phyloP scores from a whole-genome alignment of 129 eudicot species.

The Logfia minima region DNA sequence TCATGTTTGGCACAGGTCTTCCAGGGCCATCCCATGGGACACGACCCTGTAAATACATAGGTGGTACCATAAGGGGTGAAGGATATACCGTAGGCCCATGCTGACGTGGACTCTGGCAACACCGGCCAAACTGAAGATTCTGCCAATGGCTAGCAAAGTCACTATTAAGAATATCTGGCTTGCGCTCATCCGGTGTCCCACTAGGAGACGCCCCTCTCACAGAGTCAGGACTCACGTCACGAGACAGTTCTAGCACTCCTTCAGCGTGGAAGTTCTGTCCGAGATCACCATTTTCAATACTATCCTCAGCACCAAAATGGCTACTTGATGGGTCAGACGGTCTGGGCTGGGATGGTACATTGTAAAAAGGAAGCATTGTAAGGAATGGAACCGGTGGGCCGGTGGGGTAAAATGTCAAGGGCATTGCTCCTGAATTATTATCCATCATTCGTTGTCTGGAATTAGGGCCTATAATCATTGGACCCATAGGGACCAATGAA shows the following conservation, averaged over 20 bases:
- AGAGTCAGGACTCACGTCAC: conserved; percentile 32
- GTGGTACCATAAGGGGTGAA: conserved; percentile 79
- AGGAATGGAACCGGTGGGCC: conserved; percentile 98
- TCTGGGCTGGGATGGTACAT: conserved; percentile 54
- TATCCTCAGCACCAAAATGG: conserved; percentile 49
- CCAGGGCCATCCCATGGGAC: conserved; percentile 88
- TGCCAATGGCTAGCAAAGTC: conserved; percentile 93
- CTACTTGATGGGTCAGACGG: conserved; percentile 54
- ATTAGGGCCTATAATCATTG: conserved; percentile 58
- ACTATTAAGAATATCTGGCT: conserved; percentile 73
- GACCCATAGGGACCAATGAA: conserved; percentile 52
- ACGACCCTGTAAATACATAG: conserved; percentile 73
- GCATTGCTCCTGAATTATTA: conserved; percentile 50
- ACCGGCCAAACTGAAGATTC: conserved; percentile 77
- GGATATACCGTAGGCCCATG: conserved; percentile 55
- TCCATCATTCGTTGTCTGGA: conserved; percentile 59
- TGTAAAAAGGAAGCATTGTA: conserved; percentile 72
- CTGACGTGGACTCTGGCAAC: conserved; percentile 65
- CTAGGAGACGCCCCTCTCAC: conserved; percentile 34
- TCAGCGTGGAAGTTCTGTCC: conserved; percentile 39
- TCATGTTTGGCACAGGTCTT: conserved; percentile 66
- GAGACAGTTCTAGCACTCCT: conserved; percentile 36
- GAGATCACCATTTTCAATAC: conserved; percentile 47
- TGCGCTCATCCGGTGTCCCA: conserved; percentile 45
- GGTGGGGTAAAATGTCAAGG: conserved; percentile 75